A percentile compares a stretch with the other conserved stretches of the same genome.
Conservation (phyloP, 2,329 filamentous ascomycete genomes). For the Aspergillus proliferans region DNA sequence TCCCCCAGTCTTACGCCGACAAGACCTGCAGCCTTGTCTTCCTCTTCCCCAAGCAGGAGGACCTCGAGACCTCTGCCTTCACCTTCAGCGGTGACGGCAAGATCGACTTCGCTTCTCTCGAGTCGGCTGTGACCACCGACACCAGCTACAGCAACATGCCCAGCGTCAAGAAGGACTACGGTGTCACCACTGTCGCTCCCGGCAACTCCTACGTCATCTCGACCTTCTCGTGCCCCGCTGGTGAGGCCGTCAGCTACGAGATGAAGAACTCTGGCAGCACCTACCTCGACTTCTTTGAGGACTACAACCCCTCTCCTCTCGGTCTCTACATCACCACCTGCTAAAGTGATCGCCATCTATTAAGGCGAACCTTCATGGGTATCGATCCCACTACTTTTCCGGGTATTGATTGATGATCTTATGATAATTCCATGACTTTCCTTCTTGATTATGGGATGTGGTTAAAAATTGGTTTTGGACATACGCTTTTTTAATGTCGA, state of each 20-base stretch:
- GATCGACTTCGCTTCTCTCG: slow-evolving; percentile 50
- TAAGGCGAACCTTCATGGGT: slow-evolving; percentile 13
- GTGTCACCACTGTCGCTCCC: slow-evolving; percentile 41
- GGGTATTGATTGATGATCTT: not conserved
- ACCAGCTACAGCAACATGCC: slow-evolving; percentile 54
- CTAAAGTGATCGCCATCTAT: slow-evolving; percentile 14
- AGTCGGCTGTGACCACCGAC: slow-evolving; percentile 36
- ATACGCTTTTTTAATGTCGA: not conserved
- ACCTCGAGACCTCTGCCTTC: slow-evolving; percentile 57
- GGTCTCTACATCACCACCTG: slow-evolving; percentile 40
- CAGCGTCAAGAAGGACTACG: slow-evolving; percentile 39
- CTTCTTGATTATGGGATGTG: not conserved
- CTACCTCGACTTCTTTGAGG: slow-evolving; percentile 57
- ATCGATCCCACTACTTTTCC: not conserved
- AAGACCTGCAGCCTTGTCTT: slow-evolving; percentile 61
- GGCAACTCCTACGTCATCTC: slow-evolving; percentile 51
- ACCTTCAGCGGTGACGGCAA: slow-evolving; percentile 50
- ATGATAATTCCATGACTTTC: slow-evolving; percentile 4
- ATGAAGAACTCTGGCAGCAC: slow-evolving; percentile 48
- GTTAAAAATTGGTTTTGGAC: not conserved
- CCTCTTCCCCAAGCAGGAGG: slow-evolving; percentile 53
- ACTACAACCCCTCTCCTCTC: slow-evolving; percentile 50
- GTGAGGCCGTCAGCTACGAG: slow-evolving; percentile 47
- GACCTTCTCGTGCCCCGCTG: slow-evolving; percentile 51
- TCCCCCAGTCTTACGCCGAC: slow-evolving; percentile 48